Base-by-base conservation (phyloP, 805 yeast genomes). In the Sungouiella thailandica region DNA sequence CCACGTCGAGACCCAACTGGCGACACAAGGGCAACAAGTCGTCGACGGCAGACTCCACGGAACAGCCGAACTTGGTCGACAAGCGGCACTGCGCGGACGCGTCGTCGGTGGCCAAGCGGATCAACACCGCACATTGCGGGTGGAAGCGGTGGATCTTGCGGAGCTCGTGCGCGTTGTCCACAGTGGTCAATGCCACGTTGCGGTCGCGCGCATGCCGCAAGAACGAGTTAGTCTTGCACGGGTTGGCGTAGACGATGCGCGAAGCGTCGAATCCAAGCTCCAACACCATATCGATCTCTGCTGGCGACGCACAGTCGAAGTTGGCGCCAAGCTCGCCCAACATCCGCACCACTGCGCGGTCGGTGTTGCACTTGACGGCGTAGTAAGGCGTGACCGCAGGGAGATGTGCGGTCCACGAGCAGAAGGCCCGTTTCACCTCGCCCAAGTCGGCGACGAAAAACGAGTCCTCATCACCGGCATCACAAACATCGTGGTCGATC, bases 341-440 rank as follows among this genome's bases (percentile, higher is more conserved):
- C 18, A 71, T 57, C 31, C 62, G 53, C 43, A 90, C 56, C 9
- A 90, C 77, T 35, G 62, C 62, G 5, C 62, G 47, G 53, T 87
- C 80, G 24, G 88, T 83, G 66, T 90, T 90, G 65, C 97, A 90
- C 62, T 90, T 90, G 47, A 90, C 93, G 13, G 98, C 98, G 60
- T 89, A 90, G 53, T 73, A 81, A n/a, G 97, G 96, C 36, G 74
- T 72, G 23, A 90, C 80, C 28, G 79, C 65, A 14, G 96, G 95
- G 50, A 90, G 67, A 25, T 65, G 56, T 15, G 46, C 32, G 18
- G 55, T 52, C 97, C 97, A 90, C 25, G 75, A 63, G n/a, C 58
- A 42, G 40, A 70, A 70, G 35, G 87, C 70, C 37, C 80, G 70
- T 39, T 65, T 66, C 23, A 93, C 72, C 49, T 82, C 80, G 18